A percentile compares a stretch with the other conserved stretches of the same genome.
phyloP scores from a whole-genome alignment of 169 alveolate species.

The Fabrea salina region DNA sequence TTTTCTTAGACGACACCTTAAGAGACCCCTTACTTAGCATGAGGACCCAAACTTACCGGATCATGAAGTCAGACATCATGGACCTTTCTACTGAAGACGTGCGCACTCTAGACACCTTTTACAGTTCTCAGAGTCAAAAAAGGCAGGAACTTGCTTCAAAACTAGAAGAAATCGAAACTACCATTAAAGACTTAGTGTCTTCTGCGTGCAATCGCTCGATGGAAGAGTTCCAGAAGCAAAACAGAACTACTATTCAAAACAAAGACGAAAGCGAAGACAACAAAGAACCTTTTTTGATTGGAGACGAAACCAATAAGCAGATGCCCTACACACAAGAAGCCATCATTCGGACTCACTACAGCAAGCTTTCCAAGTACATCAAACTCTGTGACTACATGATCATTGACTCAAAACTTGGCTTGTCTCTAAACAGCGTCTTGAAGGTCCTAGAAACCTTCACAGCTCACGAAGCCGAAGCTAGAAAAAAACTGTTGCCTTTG shows the following conservation, averaged over 20 bases:
- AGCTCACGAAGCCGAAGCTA: constrained; percentile 12
- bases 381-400: constrained; percentile 83
- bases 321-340: constrained; percentile 92
- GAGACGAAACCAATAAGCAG: constrained; percentile 70
- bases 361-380: constrained; percentile 83
- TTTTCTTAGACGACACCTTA: constrained; percentile 71
- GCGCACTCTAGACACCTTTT: constrained; percentile 52
- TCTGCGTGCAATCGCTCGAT: constrained; percentile 54
- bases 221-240: constrained; percentile 54
- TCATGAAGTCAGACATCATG: constrained; percentile 46
- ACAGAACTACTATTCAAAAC: constrained; percentile 45
- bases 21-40: constrained; percentile 67
- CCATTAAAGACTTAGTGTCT: constrained; percentile 40
- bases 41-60: constrained; percentile 35
- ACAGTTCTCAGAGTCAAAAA: constrained; percentile 53
- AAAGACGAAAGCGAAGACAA: constrained; percentile 44
- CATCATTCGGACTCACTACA: constrained; percentile 89
- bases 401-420: constrained; percentile 76
- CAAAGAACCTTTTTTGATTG: constrained; percentile 69
- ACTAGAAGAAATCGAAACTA: constrained; percentile 41
- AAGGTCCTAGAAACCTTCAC: constrained; percentile 24
- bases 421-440: constrained; percentile 60
- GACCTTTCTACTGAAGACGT: constrained; percentile 46
- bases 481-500: constrained; percentile 37
- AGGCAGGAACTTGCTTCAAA: constrained; percentile 54